Base-by-base conservation (phyloP, 805 yeast genomes). In the Phaffomyces opuntiae region DNA sequence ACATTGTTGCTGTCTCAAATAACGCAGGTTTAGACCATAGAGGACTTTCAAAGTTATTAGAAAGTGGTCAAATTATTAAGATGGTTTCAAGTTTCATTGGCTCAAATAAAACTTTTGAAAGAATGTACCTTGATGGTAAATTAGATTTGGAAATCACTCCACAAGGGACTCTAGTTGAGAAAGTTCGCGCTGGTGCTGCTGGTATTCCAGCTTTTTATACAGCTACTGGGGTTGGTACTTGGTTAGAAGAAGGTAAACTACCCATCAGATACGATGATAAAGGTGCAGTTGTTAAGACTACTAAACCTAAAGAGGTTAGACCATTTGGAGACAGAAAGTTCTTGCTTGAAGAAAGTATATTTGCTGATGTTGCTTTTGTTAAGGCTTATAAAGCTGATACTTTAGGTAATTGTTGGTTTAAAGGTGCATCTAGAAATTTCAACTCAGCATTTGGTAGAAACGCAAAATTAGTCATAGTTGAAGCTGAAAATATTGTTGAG, bases 111-210 rank as follows among this genome's bases (percentile, higher is more conserved):
- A 62, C 66, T 3, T 68, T 73, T 46, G 71, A 70, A 49, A 54
- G 56, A 38, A 51, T 66, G 52, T 74, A 67, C 51, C 60, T 72
- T 40, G 59, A 64, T 21, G 79, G 78, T 12, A 51, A 65, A 41
- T 60, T 74, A 37, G 74, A 70, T 48, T 59, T 74, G 42, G 78
- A 74, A 51, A 59, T 74, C 40, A 67, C 72, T 16, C 79, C 79
- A 4, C 79, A 74, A 52, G 79, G 79, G 4, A 71, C 73, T n/a
- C 56, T 74, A 26, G 78, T 77, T 11, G 79, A 74, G 52, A 61
- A 73, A 40, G 62, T 66, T 19, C 60, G 77, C 25, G 77, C 78
- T 13, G 77, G 72, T 11, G 74, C 67, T 9, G 65, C 76, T 3
- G 77, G 78, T 9, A 61, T 71, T 16, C 78, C 78, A 2, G 78